Evolutionary conservation across 345 rosid species (phyloP), one percentile per base, ranked within the genome.

Genomic region (Rubroshorea leprosula): DNA sequence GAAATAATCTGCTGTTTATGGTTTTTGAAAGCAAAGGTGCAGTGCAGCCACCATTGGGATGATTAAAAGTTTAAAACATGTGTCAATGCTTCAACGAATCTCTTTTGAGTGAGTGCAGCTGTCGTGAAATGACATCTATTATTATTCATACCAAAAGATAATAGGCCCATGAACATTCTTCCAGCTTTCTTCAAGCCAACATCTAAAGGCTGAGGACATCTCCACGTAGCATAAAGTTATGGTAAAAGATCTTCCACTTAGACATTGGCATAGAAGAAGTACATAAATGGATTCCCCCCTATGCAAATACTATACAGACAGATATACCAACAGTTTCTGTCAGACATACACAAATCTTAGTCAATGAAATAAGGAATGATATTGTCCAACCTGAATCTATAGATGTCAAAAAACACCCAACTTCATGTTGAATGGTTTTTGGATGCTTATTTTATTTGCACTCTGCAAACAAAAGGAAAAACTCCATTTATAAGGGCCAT

Each of bases 101-200:
- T 24, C 52, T 51, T 38, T 29, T 35, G 23, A 41, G 60, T 51
- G 66, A 65, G 58, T n/a, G 68, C 66, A 74, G 72, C 63, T 74
- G 66, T 59, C 57, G 47, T 11, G 66, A 55, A 59, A 24, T 29
- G n/a, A n/a, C n/a, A 58, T 63, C 44, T 27, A 54, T 59, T 43
- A 62, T 60, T 35, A n/a, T n/a, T 44, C 48, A 52, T 25, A 25
- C 15, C 51, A 6, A 39, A 50, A 38, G 50, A 17, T 52, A 55
- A 21, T 17, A 22, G 46, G 49, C 68, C 49, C 54, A 21, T 56
- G 48, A 47, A 45, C 51, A 52, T 56, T 52, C 55, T 29, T 52
- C 26, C 66, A 59, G 22, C 41, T 57, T 51, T 23, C 3, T 54
- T 49, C 47, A n/a, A n/a, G 53, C 25, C 20, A 68, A 38, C 51